Conservation (phyloP, 1,284 basidiomycete genomes). For the Cerrena zonata region DNA sequence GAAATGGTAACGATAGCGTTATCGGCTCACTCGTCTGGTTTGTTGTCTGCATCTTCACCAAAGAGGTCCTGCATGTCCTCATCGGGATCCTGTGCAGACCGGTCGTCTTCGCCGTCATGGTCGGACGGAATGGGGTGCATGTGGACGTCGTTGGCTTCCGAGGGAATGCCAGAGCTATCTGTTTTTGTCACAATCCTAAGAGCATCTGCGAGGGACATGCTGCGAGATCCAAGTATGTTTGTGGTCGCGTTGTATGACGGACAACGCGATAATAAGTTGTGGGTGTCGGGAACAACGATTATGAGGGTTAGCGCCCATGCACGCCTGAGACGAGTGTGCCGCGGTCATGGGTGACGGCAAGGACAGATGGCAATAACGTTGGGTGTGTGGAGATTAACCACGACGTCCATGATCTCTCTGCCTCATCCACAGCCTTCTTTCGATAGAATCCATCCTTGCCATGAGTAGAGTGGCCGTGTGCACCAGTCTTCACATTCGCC, state of each 20-base stretch:
- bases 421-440: too few relatives aligned
- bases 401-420: too few relatives aligned
- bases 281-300: neutral
- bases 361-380: too few relatives aligned
- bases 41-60: conserved; percentile 58
- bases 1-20: conserved; percentile 6
- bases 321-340: too few relatives aligned
- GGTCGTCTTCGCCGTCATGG: conserved; percentile 7
- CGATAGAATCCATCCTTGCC: too few relatives aligned
- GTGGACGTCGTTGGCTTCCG: conserved; percentile 11
- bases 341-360: too few relatives aligned
- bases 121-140: conserved; percentile 4
- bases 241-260: too few relatives aligned
- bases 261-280: too few relatives aligned
- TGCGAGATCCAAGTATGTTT: neutral
- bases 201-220: conserved; percentile 12
- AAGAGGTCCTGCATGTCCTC: conserved; percentile 75
- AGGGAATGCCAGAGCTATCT: neutral
- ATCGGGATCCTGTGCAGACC: conserved; percentile 30
- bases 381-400: too few relatives aligned
- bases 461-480: too few relatives aligned
- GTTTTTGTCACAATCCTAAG: conserved; percentile 2
- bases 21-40: conserved; percentile 34
- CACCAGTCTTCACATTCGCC: too few relatives aligned
- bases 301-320: neutral